Conservation (phyloP, 768 basidiomycete species). For the Kockovaella imperatae region DNA sequence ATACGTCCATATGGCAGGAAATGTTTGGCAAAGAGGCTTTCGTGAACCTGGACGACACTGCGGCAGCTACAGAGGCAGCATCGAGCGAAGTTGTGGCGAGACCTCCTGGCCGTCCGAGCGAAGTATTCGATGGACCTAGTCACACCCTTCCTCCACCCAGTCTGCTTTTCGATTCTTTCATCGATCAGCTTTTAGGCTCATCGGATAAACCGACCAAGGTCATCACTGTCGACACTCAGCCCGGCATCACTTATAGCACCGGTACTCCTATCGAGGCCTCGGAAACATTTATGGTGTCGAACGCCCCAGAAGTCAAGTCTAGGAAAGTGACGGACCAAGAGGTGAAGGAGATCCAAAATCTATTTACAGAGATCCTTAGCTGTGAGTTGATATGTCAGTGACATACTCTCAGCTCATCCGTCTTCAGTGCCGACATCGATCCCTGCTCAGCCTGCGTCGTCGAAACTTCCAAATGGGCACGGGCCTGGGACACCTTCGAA, state of each 20-base stretch:
- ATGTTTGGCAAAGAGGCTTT: constrained; percentile 80
- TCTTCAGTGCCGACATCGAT: too few relatives aligned
- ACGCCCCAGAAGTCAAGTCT: background rate
- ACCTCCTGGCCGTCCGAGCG: constrained; percentile 44
- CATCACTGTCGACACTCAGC: background rate
- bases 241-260: background rate
- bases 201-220: background rate
- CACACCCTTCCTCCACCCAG: constrained; percentile 70
- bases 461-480: background rate
- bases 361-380: too few relatives aligned
- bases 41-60: constrained; percentile 13
- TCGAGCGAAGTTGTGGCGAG: constrained; percentile 41
- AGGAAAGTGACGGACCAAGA: constrained; percentile 53
- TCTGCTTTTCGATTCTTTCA: constrained; percentile 60
- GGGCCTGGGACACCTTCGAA: background rate
- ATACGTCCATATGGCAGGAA: constrained; percentile 71
- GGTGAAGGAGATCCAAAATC: constrained; percentile 54
- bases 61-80: constrained; percentile 6
- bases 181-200: constrained; percentile 48
- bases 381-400: too few relatives aligned
- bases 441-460: background rate
- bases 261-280: background rate
- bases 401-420: too few relatives aligned
- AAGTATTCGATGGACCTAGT: constrained; percentile 60
- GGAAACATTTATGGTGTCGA: constrained; percentile 13